phyloP scores from a whole-genome alignment of 2,329 filamentous ascomycete species.

The Paecilomyces sp. region DNA sequence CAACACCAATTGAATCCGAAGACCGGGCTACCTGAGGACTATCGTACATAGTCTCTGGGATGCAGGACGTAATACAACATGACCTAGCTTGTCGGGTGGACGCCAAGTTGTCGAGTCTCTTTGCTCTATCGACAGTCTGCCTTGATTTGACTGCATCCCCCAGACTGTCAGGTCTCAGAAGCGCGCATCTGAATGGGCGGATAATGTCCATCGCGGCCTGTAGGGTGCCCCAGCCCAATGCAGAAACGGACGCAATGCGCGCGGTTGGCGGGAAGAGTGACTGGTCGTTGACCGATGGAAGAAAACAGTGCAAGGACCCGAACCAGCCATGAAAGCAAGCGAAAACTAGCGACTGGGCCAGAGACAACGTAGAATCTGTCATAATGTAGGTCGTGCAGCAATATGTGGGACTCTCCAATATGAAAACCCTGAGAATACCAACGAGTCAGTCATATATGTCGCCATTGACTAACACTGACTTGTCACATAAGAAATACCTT shows the following conservation, averaged over 20 bases:
- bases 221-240: neutral
- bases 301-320: neutral
- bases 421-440: neutral
- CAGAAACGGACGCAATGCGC: neutral
- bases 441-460: neutral
- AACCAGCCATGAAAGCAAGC: neutral
- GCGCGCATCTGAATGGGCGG: neutral
- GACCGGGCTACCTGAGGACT: neutral
- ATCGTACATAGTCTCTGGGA: neutral
- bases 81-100: neutral
- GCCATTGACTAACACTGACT: neutral
- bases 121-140: neutral
- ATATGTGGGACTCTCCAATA: neutral
- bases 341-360: neutral
- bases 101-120: neutral
- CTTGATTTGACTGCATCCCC: neutral
- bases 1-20: neutral
- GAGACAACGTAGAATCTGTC: neutral
- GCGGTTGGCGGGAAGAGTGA: neutral
- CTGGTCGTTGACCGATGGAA: neutral
- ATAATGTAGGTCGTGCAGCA: neutral
- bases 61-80: neutral
- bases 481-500: neutral
- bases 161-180: neutral
- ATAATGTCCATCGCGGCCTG: neutral